A percentile compares a stretch with the other conserved stretches of the same genome.
Conservation (phyloP, 106 monocot genomes). For the Dendrobium chrysotoxum region DNA sequence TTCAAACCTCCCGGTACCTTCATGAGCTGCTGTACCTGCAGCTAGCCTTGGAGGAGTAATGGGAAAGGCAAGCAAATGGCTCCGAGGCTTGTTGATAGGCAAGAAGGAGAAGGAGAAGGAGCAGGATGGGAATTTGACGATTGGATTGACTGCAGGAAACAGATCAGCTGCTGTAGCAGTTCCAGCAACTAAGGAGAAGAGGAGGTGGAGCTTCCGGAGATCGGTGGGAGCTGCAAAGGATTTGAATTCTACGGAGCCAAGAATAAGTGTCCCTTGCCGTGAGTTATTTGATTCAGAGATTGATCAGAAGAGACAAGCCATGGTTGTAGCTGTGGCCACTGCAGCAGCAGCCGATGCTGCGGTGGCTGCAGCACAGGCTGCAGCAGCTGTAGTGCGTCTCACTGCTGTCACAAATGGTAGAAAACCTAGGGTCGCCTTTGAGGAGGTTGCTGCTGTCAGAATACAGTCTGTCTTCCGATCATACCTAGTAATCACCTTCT, state of each 20-base stretch:
- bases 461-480: conserved; percentile 54
- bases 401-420: neutral
- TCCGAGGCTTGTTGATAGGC: conserved; percentile 38
- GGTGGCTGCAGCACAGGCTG: conserved; percentile 46
- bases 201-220: conserved; percentile 58
- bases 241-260: conserved; percentile 6
- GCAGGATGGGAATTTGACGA: neutral
- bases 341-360: conserved; percentile 50
- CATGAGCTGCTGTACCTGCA: neutral
- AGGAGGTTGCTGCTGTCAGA: conserved; percentile 39
- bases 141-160: neutral
- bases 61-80: conserved; percentile 49
- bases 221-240: conserved; percentile 11
- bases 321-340: conserved; percentile 36
- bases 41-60: conserved; percentile 18
- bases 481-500: conserved; percentile 44
- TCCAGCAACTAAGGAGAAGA: conserved; percentile 40
- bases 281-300: conserved; percentile 19
- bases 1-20: neutral
- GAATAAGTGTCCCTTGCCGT: neutral
- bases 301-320: conserved; percentile 22
- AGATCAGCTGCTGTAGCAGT: neutral
- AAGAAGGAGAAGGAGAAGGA: conserved; percentile 30
- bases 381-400: conserved; percentile 38
- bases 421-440: conserved; percentile 1